Base-by-base conservation (phyloP, 441 rosid species). In the Erysimum pusillum region DNA sequence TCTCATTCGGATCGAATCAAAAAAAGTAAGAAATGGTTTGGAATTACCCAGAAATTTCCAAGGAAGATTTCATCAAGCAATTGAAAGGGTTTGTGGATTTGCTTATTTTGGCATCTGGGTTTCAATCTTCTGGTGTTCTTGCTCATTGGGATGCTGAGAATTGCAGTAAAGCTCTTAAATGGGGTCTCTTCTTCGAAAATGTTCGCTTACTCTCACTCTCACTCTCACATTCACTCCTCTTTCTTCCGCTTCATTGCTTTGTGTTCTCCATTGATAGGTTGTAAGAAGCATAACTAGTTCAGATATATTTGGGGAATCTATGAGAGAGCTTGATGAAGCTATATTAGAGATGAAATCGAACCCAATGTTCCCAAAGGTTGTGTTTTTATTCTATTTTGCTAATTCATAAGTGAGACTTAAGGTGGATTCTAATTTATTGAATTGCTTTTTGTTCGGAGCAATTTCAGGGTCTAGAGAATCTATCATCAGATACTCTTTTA, bases 51-150 rank as follows among this genome's bases (percentile, higher is more conserved):
- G 89, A 80, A 44, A 78, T 90, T 5, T 82, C 87, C 11, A 82
- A 84, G 44, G 88, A 84, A 75, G 89, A 90, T 52, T 79, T 88
- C 86, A 25, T 75, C 77, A 88, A 86, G 73, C 85, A 85, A 41
- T 74, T 89, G 35, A 86, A 90, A 81, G 98, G 97, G 79, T 88
- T 91, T 75, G 89, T 89, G 20, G 97, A 90, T 84, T 76, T 91
- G 20, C 79, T 90, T 71, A 84, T 90, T 67, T 79, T 91, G 9
- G 87, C 88, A 70, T 88, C 96, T 80, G 97, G 92, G 87, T 88
- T 80, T 83, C 97, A 83, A 59, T 94, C 98, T 15, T 84, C 93
- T 71, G 97, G 96, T 68, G 78, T 57, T 73, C 79, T 79, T 14
- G 91, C 89, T 53, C 86, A 84, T 60, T 94, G 97, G 94, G 92